These are phyloP conservation scores for Esteya vermicola DNA, from an alignment of 2,329 filamentous ascomycete species.

Conservation along the genomic window DNA sequence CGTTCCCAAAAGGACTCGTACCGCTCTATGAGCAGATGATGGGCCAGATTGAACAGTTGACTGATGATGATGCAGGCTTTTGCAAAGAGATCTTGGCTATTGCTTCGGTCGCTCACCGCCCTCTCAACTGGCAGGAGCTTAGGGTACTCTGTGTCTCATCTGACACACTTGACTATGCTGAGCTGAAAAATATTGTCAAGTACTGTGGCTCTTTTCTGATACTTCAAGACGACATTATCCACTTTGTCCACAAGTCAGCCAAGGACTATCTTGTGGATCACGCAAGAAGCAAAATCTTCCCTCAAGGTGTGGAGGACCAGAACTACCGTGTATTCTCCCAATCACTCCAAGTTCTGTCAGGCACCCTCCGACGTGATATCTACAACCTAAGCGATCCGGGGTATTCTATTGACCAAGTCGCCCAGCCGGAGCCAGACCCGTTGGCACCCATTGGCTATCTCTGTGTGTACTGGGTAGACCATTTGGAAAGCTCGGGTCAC, in stretches of 20 bases:
- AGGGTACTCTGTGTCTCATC: constrained; percentile 5
- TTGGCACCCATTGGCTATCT: constrained; percentile 16
- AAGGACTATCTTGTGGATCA: constrained; percentile 23
- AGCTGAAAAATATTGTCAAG: constrained; percentile 14
- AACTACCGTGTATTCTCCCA: constrained; percentile 19
- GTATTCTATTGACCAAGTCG: constrained; percentile 11
- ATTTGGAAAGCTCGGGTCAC: constrained; percentile 12
- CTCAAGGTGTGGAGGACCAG: constrained; percentile 10
- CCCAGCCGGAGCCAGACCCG: constrained; percentile 12
- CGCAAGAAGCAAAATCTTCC: constrained; percentile 15
- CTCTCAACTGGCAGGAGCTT: constrained; percentile 13
- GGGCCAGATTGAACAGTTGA: constrained; percentile 15
- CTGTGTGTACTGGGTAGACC: constrained; percentile 20
- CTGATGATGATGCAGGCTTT: constrained; percentile 14
- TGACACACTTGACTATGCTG: constrained; percentile 27
- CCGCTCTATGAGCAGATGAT: constrained; percentile 25
- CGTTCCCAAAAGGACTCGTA: constrained; percentile 20
- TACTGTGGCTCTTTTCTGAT: constrained; percentile 26
- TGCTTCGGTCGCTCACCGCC: constrained; percentile 18
- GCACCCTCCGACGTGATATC: constrained; percentile 20
- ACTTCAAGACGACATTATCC: constrained; percentile 15
- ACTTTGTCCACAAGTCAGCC: constrained; percentile 27
- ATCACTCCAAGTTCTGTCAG: constrained; percentile 18
- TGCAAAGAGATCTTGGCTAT: constrained; percentile 21
- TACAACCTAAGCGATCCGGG: constrained; percentile 16